These are phyloP conservation scores for Reticulascus tulasneorum DNA, from an alignment of 2,329 filamentous ascomycete species.

Conservation along the genomic window DNA sequence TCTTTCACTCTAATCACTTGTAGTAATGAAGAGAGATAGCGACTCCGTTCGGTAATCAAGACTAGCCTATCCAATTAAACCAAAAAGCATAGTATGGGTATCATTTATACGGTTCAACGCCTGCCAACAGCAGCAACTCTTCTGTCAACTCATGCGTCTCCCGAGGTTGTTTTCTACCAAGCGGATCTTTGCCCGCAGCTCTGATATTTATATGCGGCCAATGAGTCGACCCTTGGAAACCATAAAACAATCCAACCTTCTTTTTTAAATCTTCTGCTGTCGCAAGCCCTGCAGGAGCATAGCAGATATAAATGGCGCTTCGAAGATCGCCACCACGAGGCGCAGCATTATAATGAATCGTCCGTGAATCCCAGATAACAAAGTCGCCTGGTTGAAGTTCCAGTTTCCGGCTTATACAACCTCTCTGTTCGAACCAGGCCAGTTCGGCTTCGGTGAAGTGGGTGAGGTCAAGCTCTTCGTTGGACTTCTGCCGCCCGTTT, in stretches of 20 bases:
- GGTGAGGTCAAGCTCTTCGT: slow-evolving; percentile 34
- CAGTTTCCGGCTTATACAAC: slow-evolving; percentile 15
- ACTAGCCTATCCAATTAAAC: too few relatives aligned
- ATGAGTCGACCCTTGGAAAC: slow-evolving; percentile 22
- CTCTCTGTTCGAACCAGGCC: slow-evolving; percentile 16
- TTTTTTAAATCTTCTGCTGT: slow-evolving; percentile 19
- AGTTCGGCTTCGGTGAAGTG: slow-evolving; percentile 35
- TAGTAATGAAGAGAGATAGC: too few relatives aligned
- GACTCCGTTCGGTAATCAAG: too few relatives aligned
- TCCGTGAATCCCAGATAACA: slow-evolving; percentile 31
- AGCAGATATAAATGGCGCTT: slow-evolving; percentile 31
- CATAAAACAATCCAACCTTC: slow-evolving; percentile 19
- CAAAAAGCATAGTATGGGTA: too few relatives aligned
- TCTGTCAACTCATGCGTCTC: slow-evolving; percentile 21
- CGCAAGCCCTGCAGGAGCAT: slow-evolving; percentile 31
- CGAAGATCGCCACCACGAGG: slow-evolving; percentile 31
- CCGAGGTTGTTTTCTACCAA: slow-evolving; percentile 25
- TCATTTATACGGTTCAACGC: slow-evolving; percentile 12
- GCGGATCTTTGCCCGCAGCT: slow-evolving; percentile 23
- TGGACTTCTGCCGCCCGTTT: too few relatives aligned
- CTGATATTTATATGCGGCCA: slow-evolving; percentile 34
- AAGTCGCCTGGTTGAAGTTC: slow-evolving; percentile 17
- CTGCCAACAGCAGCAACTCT: slow-evolving; percentile 22
- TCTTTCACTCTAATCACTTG: too few relatives aligned
- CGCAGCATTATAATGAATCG: slow-evolving; percentile 19